Evolutionary conservation across 768 basidiomycete genomes (phyloP).

Genomic region (Mycena leptocephala): DNA sequence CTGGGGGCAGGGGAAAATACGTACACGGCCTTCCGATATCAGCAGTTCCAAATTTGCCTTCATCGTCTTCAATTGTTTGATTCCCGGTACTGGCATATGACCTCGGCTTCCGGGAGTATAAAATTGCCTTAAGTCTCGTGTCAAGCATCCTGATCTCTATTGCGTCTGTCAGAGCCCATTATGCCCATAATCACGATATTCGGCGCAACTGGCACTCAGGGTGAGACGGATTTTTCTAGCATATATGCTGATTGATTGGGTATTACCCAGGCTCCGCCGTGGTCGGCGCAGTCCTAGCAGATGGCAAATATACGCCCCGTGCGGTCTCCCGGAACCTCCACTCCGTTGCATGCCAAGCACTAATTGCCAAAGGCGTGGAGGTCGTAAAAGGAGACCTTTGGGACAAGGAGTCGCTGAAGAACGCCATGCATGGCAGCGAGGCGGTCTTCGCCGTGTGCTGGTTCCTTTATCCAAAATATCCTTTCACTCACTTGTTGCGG

Average conservation of each 20-base stretch:
- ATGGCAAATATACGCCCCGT: too few species aligned
- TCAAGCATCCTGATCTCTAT: too few species aligned
- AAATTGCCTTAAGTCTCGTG: too few species aligned
- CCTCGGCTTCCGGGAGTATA: too few species aligned
- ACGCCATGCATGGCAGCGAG: constrained; percentile 32
- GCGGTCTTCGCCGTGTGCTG: constrained; percentile 32
- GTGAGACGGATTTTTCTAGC: background rate
- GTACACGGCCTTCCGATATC: too few species aligned
- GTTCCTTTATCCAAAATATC: background rate
- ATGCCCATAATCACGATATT: constrained; percentile 13
- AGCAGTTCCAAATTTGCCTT: too few species aligned
- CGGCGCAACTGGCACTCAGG: background rate
- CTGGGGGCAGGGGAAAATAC: too few species aligned
- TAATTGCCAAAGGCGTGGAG: constrained; percentile 22
- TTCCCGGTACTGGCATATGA: too few species aligned
- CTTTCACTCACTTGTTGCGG: too few species aligned
- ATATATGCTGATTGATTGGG: too few species aligned
- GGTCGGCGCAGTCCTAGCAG: constrained; percentile 30
- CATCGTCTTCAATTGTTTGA: too few species aligned
- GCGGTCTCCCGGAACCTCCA: constrained; percentile 30
- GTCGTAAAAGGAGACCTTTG: constrained; percentile 32
- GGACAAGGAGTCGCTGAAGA: constrained; percentile 31
- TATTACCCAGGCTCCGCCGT: constrained; percentile 11
- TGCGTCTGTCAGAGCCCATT: too few species aligned
- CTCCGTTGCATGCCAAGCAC: constrained; percentile 16